Conservation (phyloP, 768 basidiomycete genomes). For the Hemileccinum impolitum region DNA sequence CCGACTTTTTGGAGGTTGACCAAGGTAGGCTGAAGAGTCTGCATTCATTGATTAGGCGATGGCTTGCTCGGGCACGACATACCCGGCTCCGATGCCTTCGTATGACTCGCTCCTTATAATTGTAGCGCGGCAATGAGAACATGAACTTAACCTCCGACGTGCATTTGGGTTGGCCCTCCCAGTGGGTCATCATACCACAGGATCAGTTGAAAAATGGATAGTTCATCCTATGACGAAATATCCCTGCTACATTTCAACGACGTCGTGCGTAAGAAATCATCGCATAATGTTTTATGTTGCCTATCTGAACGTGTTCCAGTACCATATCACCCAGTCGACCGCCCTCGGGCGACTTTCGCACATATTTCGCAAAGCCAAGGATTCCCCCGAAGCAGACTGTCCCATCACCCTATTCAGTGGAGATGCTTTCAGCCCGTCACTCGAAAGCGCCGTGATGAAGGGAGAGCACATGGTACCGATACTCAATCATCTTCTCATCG, state of each 20-base stretch:
- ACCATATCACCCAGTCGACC: slow-evolving; percentile 9
- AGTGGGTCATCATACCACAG: neutral
- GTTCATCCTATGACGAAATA: neutral
- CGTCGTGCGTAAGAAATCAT: slow-evolving; percentile 5
- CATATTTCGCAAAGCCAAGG: slow-evolving; percentile 2
- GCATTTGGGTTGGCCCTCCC: no score
- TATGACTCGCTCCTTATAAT: neutral
- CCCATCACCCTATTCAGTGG: slow-evolving; percentile 7
- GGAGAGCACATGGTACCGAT: slow-evolving; percentile 3
- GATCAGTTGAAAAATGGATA: neutral
- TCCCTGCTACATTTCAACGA: slow-evolving; percentile 9
- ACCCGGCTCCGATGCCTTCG: neutral
- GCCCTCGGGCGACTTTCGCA: slow-evolving; percentile 2
- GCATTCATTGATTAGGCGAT: no score
- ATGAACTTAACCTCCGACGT: no score
- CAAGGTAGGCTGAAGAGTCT: neutral
- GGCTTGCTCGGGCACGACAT: no score
- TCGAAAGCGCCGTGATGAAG: slow-evolving; percentile 7
- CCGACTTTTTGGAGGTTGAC: neutral
- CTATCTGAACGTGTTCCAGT: neutral
- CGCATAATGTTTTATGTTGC: neutral
- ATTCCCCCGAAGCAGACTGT: neutral
- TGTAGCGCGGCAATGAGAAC: neutral
- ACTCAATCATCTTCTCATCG: slow-evolving; percentile 9
- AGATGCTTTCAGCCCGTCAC: slow-evolving; percentile 9